Base-by-base conservation (phyloP, 306 rosid species). In the Dryas alaskensis region DNA sequence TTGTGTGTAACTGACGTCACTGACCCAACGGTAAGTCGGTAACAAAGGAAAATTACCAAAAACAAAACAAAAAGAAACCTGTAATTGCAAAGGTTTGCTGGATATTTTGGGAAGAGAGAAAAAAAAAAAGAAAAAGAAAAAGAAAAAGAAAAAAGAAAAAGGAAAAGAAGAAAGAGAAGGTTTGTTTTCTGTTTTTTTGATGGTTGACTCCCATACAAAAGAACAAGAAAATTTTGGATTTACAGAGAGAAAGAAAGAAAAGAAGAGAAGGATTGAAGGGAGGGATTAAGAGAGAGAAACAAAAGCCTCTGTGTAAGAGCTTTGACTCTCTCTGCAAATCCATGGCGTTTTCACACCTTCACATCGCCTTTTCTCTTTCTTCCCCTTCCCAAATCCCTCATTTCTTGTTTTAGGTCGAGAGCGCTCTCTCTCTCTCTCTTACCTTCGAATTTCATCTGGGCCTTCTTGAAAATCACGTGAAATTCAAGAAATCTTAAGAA, bases 281-380 rank as follows among this genome's bases (percentile, higher is more conserved):
- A 42, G 22, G 74, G 75, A 22, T 73, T 60, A 19, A 51, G 85
- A 70, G 86, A 79, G 80, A 79, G 80, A 54, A 66, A 72, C 76
- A 68, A 43, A 57, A 13, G 76, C 67, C 69, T 75, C 64, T 67
- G 80, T 61, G 39, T 31, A 53, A 60, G 75, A 65, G 68, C 73
- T 76, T 76, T 79, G 83, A 73, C 78, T 80, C 78, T 75, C 78
- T 72, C 67, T 22, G 65, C 7, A 46, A 48, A 73, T 80, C 68
- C 70, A 49, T 49, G 58, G 49, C 46, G 31, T 67, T 39, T 72
- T 72, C 81, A 58, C 74, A 60, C 66, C 50, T 19, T 51, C 50
- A 67, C 60, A 57, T 69, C 52, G 19, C 51, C 37, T 51, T 8
- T 80, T 76, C 72, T 51, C 39, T 52, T 74, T 65, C 53, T 47